phyloP scores from a whole-genome alignment of 2,329 filamentous ascomycete genomes.

The Pseudocercospora ulei region DNA sequence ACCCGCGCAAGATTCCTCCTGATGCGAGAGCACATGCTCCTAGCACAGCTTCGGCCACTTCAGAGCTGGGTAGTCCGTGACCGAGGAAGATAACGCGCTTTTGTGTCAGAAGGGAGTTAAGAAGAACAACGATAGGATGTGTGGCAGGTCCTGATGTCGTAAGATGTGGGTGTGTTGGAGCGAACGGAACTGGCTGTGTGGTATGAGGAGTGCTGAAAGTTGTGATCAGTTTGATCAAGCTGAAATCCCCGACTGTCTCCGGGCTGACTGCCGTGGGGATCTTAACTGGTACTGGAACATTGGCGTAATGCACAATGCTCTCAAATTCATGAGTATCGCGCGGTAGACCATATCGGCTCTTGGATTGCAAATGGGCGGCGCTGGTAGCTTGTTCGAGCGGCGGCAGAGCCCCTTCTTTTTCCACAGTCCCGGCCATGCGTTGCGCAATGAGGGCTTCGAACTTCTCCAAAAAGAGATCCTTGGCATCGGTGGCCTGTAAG shows the following conservation, averaged over 20 bases:
- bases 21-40: conserved; percentile 92
- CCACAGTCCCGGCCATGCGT: conserved; percentile 58
- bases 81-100: conserved; percentile 94
- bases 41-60: conserved; percentile 94
- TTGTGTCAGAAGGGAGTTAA: conserved; percentile 90
- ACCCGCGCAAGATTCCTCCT: conserved; percentile 82
- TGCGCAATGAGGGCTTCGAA: conserved; percentile 90
- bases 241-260: conserved; percentile 96
- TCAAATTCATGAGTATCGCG: conserved; percentile 97
- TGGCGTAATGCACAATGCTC: conserved; percentile 89
- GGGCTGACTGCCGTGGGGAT: conserved; percentile 87
- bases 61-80: conserved; percentile 86
- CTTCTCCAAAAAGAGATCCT: conserved; percentile 94
- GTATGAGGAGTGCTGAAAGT: conserved; percentile 77
- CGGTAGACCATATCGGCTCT: conserved; percentile 59
- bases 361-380: conserved; percentile 43
- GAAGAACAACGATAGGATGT: conserved; percentile 87
- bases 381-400: conserved; percentile 21
- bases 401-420: conserved; percentile 12
- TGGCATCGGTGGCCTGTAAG: conserved; percentile 80
- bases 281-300: conserved; percentile 92
- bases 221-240: conserved; percentile 90
- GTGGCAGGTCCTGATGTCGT: conserved; percentile 84
- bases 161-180: conserved; percentile 70
- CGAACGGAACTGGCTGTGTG: conserved; percentile 74